Evolutionary conservation across 2,329 filamentous ascomycete genomes (phyloP).

Genomic region (Periconia sp.): DNA sequence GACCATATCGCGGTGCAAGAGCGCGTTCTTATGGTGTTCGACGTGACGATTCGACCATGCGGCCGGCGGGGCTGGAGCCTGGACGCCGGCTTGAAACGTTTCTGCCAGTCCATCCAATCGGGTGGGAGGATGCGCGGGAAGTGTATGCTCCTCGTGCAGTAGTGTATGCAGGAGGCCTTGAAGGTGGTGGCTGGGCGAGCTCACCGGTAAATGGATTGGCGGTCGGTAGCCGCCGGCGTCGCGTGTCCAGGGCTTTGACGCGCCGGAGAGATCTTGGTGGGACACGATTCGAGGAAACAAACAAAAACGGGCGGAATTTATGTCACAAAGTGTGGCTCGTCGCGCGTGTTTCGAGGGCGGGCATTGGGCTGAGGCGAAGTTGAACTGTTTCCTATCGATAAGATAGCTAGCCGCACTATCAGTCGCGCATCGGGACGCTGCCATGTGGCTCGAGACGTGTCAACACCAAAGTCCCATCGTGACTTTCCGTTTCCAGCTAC

Average conservation of each 20-base stretch:
- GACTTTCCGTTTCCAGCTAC: conserved; percentile 8
- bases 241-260: conserved; percentile 11
- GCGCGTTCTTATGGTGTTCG: conserved; percentile 45
- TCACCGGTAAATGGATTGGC: conserved; percentile 24
- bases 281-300: conserved; percentile 35
- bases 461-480: conserved; percentile 30
- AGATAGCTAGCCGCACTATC: conserved; percentile 25
- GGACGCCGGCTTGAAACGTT: conserved; percentile 42
- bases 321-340: conserved; percentile 6
- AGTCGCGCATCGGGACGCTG: conserved; percentile 9
- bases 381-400: no score
- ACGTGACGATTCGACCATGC: conserved; percentile 46
- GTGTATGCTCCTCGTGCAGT: conserved; percentile 28
- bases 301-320: conserved; percentile 26
- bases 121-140: conserved; percentile 15
- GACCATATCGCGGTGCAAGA: conserved; percentile 49
- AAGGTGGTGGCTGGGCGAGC: conserved; percentile 32
- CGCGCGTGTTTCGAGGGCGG: conserved; percentile 30
- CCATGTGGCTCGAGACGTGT: conserved; percentile 17
- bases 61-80: conserved; percentile 30
- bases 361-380: no score
- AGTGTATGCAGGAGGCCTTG: conserved; percentile 18
- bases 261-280: conserved; percentile 23
- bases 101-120: conserved; percentile 29
- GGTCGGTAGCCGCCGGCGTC: neutral